Base-by-base conservation (phyloP, 1,139 yeast species). In the Kodamaea derodonti region DNA sequence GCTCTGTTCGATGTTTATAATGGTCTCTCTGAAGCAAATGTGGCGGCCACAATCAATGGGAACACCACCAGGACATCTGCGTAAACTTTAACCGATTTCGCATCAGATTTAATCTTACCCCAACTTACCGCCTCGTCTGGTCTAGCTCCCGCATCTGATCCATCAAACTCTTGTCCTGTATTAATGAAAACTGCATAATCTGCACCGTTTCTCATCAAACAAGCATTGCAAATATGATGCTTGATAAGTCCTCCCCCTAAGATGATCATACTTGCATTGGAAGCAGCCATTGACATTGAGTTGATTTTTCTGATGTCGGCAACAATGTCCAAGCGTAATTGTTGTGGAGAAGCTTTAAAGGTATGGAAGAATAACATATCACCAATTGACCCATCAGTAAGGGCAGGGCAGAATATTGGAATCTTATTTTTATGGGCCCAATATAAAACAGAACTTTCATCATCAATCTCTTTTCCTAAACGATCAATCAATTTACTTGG, bases 331-430 rank as follows among this genome's bases (percentile, higher is more conserved):
- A 92, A 69, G 56, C 95, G 76, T 40, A 94, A 66, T 56, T 88
- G 95, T 48, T 79, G 79, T 31, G 97, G 97, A 30, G 95, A 82
- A 2, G 96, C 76, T 62, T 86, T 88, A 74, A 88, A 92, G 13
- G 98, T 92, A 62, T 92, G 97, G 83, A 94, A 92, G 60, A 92
- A 92, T 40, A 92, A 74, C 99, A 92, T 92, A 58, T 92, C 99
- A 43, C 99, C 99, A 51, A 92, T 83, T 31, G 97, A 87, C 12
- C 99, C 99, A 63, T 92, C 99, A 4, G 99, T 92, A 41, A 92
- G 69, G 4, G 97, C 95, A 16, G 99, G 99, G 62, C 97, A 92
- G 62, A 92, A 92, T 27, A 92, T 78, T 10, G 99, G 99, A 42
- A 92, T 94, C 51, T 88, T 65, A 68, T 92, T 92, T 65, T 90